A percentile compares a stretch with the other conserved stretches of the same genome.
Evolutionary conservation across 225 moss, liverwort and hornwort species (phyloP).

Genomic region (Straminergon stramineum): DNA sequence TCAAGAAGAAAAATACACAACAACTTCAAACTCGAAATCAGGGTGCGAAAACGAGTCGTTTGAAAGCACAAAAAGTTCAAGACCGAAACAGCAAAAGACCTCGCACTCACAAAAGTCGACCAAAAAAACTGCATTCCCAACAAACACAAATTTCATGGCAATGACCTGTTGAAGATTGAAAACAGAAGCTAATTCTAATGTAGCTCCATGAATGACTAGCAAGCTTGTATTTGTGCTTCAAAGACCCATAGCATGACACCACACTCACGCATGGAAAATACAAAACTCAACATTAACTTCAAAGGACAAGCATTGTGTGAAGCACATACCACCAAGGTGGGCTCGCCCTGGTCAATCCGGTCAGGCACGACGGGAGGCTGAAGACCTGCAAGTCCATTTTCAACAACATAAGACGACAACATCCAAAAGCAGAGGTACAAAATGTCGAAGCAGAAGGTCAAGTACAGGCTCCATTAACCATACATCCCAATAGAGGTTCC

Average conservation of each 20-base stretch:
- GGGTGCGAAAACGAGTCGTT: neutral
- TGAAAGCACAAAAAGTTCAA: neutral
- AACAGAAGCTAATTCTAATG: neutral
- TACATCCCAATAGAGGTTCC: neutral
- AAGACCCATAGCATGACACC: neutral
- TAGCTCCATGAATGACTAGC: neutral
- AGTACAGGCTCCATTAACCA: neutral
- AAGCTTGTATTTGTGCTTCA: neutral
- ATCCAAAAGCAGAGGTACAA: neutral
- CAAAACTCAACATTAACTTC: neutral
- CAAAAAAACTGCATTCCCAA: neutral
- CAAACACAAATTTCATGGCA: neutral
- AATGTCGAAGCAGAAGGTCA: neutral
- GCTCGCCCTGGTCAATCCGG: neutral
- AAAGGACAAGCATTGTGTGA: neutral
- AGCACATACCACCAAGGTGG: neutral
- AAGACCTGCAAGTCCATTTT: neutral
- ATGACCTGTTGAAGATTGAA: neutral
- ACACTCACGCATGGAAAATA: neutral
- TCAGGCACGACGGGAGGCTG: neutral
- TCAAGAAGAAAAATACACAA: neutral
- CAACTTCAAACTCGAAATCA: neutral
- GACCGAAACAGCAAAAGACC: neutral
- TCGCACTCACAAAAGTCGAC: too few relatives aligned
- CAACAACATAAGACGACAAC: neutral